These are phyloP conservation scores for Conidiobolus incongruus DNA, from an alignment of 371 early-diverging fungal genomes.

Conservation along the genomic window DNA sequence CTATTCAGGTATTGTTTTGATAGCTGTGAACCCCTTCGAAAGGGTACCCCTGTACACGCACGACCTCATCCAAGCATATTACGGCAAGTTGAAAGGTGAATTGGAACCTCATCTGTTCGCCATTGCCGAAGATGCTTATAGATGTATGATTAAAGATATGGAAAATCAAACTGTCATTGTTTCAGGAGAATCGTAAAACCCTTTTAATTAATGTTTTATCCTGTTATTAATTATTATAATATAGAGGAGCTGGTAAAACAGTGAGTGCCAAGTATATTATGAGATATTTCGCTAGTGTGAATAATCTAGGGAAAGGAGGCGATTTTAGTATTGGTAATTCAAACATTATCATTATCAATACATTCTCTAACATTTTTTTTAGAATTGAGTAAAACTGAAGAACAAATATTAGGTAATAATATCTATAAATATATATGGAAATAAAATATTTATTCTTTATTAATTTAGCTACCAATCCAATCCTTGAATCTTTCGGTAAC, in stretches of 20 bases:
- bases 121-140: slow-evolving; percentile 93
- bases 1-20: slow-evolving; percentile 97
- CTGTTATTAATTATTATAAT: neutral
- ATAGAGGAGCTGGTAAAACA: slow-evolving; percentile 86
- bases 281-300: slow-evolving; percentile 90
- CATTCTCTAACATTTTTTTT: slow-evolving; percentile 6
- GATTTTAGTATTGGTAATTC: neutral
- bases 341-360: neutral
- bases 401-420: no score
- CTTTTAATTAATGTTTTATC: slow-evolving; percentile 8
- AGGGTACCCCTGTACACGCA: slow-evolving; percentile 66
- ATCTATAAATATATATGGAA: no score
- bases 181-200: slow-evolving; percentile 74
- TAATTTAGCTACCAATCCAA: slow-evolving; percentile 75
- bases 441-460: no score
- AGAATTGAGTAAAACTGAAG: slow-evolving; percentile 60
- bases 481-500: slow-evolving; percentile 99
- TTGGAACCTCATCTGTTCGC: slow-evolving; percentile 97
- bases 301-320: slow-evolving; percentile 13
- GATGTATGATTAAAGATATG: slow-evolving; percentile 73
- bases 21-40: slow-evolving; percentile 95
- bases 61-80: slow-evolving; percentile 79
- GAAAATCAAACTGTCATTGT: slow-evolving; percentile 97
- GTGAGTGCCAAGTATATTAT: slow-evolving; percentile 91
- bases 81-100: slow-evolving; percentile 81